Evolutionary conservation across 768 basidiomycete genomes (phyloP).

Genomic region (Mycena epipterygia): DNA sequence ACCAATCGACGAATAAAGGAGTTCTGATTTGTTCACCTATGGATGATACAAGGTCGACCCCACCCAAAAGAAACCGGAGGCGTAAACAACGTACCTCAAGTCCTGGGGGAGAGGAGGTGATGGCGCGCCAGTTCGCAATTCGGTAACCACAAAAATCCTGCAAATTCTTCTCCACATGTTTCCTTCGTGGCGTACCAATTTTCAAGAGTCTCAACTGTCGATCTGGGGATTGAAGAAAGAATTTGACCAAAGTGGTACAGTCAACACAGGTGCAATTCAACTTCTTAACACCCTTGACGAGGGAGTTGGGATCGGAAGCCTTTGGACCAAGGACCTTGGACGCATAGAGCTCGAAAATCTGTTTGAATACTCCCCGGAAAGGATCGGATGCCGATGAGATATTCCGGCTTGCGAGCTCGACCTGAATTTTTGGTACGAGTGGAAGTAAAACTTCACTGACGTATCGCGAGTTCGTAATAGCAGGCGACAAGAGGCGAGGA

Average conservation of each 20-base stretch:
- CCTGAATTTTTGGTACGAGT: not conserved
- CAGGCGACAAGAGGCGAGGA: constrained; percentile 7
- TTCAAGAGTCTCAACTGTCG: not conserved
- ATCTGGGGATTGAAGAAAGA: constrained; percentile 10
- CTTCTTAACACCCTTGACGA: constrained; percentile 1
- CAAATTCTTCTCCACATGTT: constrained; percentile 13
- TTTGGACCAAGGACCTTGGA: constrained; percentile 4
- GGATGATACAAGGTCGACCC: not conserved
- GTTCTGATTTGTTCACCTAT: constrained; percentile 23
- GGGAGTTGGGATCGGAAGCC: not conserved
- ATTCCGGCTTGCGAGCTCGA: not conserved
- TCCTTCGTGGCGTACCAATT: not conserved
- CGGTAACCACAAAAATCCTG: constrained; percentile 7
- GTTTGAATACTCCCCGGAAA: constrained; percentile 2
- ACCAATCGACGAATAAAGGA: constrained; percentile 12
- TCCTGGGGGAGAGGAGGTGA: not conserved
- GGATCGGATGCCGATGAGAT: not conserved
- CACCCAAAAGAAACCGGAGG: not conserved
- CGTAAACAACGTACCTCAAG: not conserved
- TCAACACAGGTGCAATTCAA: not conserved
- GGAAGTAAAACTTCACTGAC: constrained; percentile 9
- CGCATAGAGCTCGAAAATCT: constrained; percentile 20
- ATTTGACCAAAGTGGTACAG: constrained; percentile 1
- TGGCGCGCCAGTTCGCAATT: constrained; percentile 9
- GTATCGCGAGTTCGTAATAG: constrained; percentile 8